Percentiles rank a stretch among this genome's conserved stretches.
phyloP scores from a whole-genome alignment of 352 stramenopile species.

The Globisporangium nagaii region DNA sequence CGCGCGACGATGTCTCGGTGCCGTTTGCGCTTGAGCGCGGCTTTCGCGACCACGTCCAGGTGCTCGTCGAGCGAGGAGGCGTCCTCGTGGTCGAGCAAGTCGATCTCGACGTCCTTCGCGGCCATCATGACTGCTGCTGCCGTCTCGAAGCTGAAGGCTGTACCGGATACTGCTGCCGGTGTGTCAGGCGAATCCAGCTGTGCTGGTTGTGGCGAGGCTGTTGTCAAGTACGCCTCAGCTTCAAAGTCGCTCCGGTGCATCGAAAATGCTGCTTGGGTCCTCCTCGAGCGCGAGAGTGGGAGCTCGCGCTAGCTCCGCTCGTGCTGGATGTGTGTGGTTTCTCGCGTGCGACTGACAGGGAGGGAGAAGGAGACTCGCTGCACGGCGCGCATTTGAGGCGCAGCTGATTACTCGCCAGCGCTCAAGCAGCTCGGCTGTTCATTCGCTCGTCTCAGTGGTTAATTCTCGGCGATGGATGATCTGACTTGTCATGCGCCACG shows the following conservation, averaged over 20 bases:
- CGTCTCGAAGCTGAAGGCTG: background rate
- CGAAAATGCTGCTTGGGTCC: background rate
- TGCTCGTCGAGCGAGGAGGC: background rate
- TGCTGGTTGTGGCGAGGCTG: background rate
- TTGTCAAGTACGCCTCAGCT: background rate
- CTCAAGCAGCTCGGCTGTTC: background rate
- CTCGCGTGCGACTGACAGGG: background rate
- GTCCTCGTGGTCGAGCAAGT: background rate
- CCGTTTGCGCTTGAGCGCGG: constrained; percentile 17
- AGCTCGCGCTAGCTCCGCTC: too few species aligned
- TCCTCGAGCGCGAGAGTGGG: background rate
- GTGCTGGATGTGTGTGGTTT: background rate
- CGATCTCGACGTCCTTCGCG: background rate
- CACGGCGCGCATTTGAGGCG: background rate
- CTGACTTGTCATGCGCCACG: background rate
- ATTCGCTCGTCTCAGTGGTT: background rate
- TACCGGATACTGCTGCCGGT: background rate
- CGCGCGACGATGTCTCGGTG: constrained; percentile 35
- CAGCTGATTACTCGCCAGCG: background rate
- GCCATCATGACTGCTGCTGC: background rate
- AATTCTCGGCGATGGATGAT: background rate
- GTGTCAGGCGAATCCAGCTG: background rate
- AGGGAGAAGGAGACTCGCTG: background rate
- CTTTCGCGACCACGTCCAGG: constrained; percentile 16
- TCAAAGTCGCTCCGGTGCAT: background rate